Base-by-base conservation (phyloP, 192 early-diverging fungal species). In the Mortierella antarctica region DNA sequence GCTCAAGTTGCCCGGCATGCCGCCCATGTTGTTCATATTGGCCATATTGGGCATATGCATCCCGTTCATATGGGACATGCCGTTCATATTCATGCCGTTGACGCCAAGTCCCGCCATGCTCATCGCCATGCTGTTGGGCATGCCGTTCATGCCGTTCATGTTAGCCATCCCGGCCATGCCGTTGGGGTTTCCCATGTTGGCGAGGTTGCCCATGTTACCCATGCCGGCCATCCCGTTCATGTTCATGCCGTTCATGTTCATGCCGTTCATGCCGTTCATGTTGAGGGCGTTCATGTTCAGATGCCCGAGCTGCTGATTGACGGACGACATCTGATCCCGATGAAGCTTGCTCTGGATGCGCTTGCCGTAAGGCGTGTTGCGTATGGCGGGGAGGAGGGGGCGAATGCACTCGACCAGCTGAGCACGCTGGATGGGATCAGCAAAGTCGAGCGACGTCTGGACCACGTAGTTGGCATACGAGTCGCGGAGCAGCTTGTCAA, bases 381-480 rank as follows among this genome's bases (percentile, higher is more conserved):
- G 92, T 67, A 96, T 94, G 31, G 88, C 83, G 17, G 93, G 93
- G 46, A 96, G 75, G 17, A 93, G 82, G 15, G 93, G 94, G 6
- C 89, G 80, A 73, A 96, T 94, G 57, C 90, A 89, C 45, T 96
- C 95, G 20, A 95, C 88, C 17, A 96, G 73, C 85, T 90, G 87
- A 2, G 70, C 63, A 23, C 92, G 88, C 84, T 95, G 94, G 21
- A 88, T 83, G 55, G 86, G 88, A 49, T 94, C 92, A 8, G 94
- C 91, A 74, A 88, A 93, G 64, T 96, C 95, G 54, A 96, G 74
- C 42, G 94, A 92, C 4, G 94, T 96, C 82, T 96, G 95, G 18
- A 96, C 92, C 3, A 96, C 95, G 74, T 95, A 96, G 75, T 96
- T 96, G 52, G 92, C 95, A 73, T 91, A 96, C 13, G 92, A 94